Conservation (phyloP, 257 asterid species). For the Scutellaria baicalensis region DNA sequence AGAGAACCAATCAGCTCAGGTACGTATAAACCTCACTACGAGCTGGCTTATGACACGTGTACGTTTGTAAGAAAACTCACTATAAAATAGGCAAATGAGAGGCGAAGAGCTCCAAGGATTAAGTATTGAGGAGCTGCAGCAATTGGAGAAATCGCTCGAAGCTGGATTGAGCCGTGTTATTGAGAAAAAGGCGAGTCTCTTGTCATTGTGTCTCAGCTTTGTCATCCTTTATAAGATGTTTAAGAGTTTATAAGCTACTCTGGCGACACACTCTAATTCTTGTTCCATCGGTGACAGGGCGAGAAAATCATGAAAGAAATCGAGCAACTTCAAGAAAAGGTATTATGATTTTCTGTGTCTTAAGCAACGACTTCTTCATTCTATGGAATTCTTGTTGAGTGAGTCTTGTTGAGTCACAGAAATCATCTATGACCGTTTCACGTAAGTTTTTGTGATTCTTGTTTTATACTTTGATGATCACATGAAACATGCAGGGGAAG, state of each 20-base stretch:
- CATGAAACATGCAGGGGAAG: slow-evolving; percentile 40
- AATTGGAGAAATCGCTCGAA: slow-evolving; percentile 66
- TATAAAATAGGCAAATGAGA: slow-evolving; percentile 61
- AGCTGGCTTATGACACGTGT: neutral
- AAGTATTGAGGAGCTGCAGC: slow-evolving; percentile 70
- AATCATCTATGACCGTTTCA: too few species aligned
- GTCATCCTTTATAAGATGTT: neutral
- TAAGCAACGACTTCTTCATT: too few species aligned
- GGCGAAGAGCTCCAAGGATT: slow-evolving; percentile 88
- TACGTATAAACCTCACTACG: neutral
- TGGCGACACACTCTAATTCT: neutral
- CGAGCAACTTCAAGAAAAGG: slow-evolving; percentile 72
- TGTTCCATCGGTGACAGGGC: slow-evolving; percentile 28
- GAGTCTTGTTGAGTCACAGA: too few species aligned
- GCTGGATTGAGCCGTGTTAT: slow-evolving; percentile 61
- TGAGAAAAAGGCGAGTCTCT: slow-evolving; percentile 49
- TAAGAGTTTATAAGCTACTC: too few species aligned
- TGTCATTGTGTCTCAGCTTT: neutral
- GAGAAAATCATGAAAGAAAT: slow-evolving; percentile 69
- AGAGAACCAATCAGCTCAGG: slow-evolving; percentile 65
- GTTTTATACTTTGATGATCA: neutral
- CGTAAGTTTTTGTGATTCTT: too few species aligned
- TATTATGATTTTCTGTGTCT: neutral
- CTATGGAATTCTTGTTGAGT: too few species aligned
- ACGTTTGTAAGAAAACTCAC: neutral